Percentiles rank a stretch among this genome's conserved stretches.
Evolutionary conservation across 495 filamentous ascomycete genomes (phyloP).

Genomic region (Trichoderma parareesei): DNA sequence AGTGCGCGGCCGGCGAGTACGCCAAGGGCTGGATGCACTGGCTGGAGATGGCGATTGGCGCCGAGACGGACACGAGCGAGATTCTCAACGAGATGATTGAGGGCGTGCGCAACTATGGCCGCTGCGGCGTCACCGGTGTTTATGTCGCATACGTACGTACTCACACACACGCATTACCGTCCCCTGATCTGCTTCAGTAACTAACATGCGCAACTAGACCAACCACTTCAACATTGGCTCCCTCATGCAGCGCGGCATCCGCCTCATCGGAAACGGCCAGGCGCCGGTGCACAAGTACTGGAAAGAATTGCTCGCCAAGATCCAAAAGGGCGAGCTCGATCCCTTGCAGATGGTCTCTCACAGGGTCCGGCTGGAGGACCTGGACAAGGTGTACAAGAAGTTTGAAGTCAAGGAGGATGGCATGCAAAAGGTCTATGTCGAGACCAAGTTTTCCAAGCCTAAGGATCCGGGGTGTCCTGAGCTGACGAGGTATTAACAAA

Average conservation of each 20-base stretch:
- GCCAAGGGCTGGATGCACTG: constrained; percentile 76
- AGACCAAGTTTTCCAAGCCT: constrained; percentile 58
- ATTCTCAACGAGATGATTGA: constrained; percentile 84
- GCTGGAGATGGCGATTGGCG: constrained; percentile 61
- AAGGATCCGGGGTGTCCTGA: constrained; percentile 44
- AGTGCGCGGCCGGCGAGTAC: constrained; percentile 80
- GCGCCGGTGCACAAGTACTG: constrained; percentile 80
- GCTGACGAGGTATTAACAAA: constrained; percentile 38
- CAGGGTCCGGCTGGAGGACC: constrained; percentile 64
- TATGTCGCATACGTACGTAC: constrained; percentile 69
- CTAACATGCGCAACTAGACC: not conserved
- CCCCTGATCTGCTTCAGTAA: no score
- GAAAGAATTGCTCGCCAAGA: constrained; percentile 62
- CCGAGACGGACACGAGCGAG: constrained; percentile 83
- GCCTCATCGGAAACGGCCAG: constrained; percentile 76
- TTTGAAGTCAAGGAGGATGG: constrained; percentile 62
- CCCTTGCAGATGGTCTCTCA: constrained; percentile 75
- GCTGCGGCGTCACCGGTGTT: constrained; percentile 69
- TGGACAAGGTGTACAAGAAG: constrained; percentile 60
- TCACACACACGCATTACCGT: not conserved
- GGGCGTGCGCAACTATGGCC: constrained; percentile 65
- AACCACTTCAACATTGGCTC: constrained; percentile 80
- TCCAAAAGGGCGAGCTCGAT: constrained; percentile 63
- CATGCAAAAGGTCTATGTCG: constrained; percentile 65
- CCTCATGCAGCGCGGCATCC: constrained; percentile 80